phyloP scores from a whole-genome alignment of 495 filamentous ascomycete species.

The Jackrogersella multiformis region DNA sequence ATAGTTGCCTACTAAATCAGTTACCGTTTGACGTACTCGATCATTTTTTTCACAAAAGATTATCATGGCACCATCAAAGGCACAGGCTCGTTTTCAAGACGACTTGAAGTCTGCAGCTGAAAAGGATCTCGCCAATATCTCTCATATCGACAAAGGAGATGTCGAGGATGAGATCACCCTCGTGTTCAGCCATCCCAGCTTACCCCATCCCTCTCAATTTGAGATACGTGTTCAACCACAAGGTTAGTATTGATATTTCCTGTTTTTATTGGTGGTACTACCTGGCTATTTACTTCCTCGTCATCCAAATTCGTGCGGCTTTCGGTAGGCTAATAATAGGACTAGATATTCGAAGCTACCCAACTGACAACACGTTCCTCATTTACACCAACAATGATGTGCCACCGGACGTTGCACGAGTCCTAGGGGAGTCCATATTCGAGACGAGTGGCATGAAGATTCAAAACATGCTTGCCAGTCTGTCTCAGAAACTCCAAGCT shows the following conservation, averaged over 20 bases:
- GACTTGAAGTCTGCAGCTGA: constrained; percentile 36
- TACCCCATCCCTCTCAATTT: constrained; percentile 43
- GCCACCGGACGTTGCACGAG: constrained; percentile 34
- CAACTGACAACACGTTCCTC: constrained; percentile 44
- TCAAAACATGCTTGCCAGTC: constrained; percentile 40
- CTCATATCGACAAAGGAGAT: constrained; percentile 62
- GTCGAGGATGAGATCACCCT: constrained; percentile 72
- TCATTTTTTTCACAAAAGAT: background rate
- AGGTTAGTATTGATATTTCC: constrained; percentile 51
- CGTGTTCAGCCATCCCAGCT: constrained; percentile 49
- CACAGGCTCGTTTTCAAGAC: constrained; percentile 17
- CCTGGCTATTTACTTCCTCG: background rate
- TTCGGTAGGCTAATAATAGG: background rate
- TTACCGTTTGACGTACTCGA: background rate
- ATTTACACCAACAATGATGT: constrained; percentile 52
- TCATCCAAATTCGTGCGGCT: background rate
- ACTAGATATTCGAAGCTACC: constrained; percentile 47
- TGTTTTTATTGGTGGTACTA: background rate
- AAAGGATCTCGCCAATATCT: constrained; percentile 13
- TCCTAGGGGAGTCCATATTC: constrained; percentile 41
- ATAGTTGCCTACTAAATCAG: background rate
- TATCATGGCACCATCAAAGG: constrained; percentile 18
- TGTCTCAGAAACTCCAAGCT: constrained; percentile 42
- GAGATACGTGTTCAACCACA: constrained; percentile 64
- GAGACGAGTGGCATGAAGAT: constrained; percentile 21